Percentiles rank a stretch among this genome's conserved stretches.
These are phyloP conservation scores for Eragrostis curvula DNA, from an alignment of 176 grass and related monocot species.

Conservation along the genomic window DNA sequence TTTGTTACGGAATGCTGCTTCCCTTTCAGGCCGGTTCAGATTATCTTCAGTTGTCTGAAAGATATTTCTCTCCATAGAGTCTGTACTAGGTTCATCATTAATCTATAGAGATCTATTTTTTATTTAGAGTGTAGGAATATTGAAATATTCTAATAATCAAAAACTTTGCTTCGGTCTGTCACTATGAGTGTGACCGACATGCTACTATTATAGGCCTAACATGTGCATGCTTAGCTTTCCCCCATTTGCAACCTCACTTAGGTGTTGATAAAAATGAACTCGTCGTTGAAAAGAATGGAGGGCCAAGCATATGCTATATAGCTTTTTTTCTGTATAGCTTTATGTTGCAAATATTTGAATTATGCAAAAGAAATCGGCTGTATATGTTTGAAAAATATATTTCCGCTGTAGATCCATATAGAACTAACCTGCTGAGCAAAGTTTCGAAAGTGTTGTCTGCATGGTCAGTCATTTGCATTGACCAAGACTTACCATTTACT, in stretches of 20 bases:
- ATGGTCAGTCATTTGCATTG: not conserved
- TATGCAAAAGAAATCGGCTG: no score
- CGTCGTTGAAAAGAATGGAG: not conserved
- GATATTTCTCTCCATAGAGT: not conserved
- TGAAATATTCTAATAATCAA: not conserved
- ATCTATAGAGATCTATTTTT: not conserved
- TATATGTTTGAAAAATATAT: no score
- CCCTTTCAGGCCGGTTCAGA: not conserved
- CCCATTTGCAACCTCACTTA: slow-evolving; percentile 1
- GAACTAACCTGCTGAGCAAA: not conserved
- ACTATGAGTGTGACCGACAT: slow-evolving; percentile 47
- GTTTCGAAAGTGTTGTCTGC: not conserved
- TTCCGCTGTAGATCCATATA: not conserved
- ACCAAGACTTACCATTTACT: no score
- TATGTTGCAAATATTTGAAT: no score
- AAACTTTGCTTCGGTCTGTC: not conserved
- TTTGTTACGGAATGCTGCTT: not conserved
- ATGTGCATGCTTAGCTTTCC: not conserved
- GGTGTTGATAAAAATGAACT: not conserved
- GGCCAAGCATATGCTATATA: not conserved
- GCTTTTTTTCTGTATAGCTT: no score
- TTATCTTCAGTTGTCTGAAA: not conserved
- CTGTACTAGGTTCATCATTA: not conserved
- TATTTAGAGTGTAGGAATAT: not conserved
- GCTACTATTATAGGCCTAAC: slow-evolving; percentile 38